Base-by-base conservation (phyloP, 2,329 filamentous ascomycete genomes). In the Hypoxylon sp. region DNA sequence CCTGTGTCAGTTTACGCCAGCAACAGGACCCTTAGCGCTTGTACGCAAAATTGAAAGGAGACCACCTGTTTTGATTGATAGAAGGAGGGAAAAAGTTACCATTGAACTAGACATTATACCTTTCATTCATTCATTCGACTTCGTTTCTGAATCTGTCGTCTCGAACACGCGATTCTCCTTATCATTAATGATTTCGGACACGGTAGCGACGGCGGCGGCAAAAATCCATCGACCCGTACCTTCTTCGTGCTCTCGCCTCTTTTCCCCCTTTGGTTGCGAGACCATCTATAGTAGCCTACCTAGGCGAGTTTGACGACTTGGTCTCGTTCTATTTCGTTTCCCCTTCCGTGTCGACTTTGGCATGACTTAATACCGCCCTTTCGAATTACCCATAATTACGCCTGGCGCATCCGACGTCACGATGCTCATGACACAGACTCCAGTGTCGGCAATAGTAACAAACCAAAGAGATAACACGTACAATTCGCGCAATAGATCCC, bases 341-440 rank as follows among this genome's bases (percentile, higher is more conserved):
- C 46, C 33, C 61, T 61, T 70, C 61, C 22, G 33, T 66, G 53
- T 70, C 65, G 64, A 64, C 61, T 58, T 64, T 62, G 74, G 72
- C 69, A 77, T 78, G 77, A 74, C 59, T 74, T 77, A 74, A 75
- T 72, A 68, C 64, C 64, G 58, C 65, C 68, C 61, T 59, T 61
- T 69, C 66, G 66, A 60, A 63, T 69, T 65, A 30, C 42, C 31
- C 51, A 40, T 73, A 59, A 59, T 61, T 49, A 69, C 66, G 60
- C 62, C 71, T 64, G 64, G 70, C 74, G 70, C 70, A 72, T 72
- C 66, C 71, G 71, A 77, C 70, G 75, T 81, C 82, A 85, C 82
- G 76, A 87, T 87, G 85, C 85, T 86, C 75, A 86, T 86, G 85
- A 85, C 84, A 77, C 82, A 83, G 80, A 79, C 80, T 68, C 79